Conservation (phyloP, 1,284 basidiomycete species). For the Ceratobasidium sp. region DNA sequence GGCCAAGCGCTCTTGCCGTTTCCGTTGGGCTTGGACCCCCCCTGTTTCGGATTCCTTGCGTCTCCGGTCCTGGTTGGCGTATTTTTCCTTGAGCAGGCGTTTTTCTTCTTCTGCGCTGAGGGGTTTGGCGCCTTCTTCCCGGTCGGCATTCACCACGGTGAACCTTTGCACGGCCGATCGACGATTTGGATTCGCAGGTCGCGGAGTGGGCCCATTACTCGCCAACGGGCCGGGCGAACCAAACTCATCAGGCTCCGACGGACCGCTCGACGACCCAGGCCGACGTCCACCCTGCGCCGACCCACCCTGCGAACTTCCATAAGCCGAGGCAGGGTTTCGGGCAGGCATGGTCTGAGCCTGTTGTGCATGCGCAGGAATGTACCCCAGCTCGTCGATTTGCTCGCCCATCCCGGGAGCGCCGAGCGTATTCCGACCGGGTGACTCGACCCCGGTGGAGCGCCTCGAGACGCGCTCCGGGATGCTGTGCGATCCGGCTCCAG, state of each 20-base stretch:
- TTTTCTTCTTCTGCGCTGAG: conserved; percentile 29
- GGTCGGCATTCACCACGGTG: conserved; percentile 43
- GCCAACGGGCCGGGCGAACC: conserved; percentile 5
- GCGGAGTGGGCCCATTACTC: neutral
- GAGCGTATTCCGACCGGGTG: neutral
- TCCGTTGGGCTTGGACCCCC: conserved; percentile 26
- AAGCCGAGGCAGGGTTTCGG: neutral
- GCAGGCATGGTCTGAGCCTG: conserved; percentile 7
- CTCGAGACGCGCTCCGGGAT: conserved; percentile 37
- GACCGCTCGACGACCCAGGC: conserved; percentile 2
- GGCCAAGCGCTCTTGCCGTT: conserved; percentile 54
- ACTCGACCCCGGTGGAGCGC: conserved; percentile 3
- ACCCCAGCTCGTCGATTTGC: conserved; percentile 28
- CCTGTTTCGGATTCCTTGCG: neutral
- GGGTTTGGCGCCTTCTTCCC: conserved; percentile 35
- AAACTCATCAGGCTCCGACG: conserved; percentile 20
- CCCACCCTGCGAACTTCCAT: neutral
- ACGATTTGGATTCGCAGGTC: conserved; percentile 56
- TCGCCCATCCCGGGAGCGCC: neutral
- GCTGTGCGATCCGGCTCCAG: neutral
- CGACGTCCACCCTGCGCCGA: neutral
- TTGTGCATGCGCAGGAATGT: conserved; percentile 25
- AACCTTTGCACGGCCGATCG: conserved; percentile 31
- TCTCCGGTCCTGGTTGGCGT: conserved; percentile 13
- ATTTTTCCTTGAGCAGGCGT: conserved; percentile 10